Conservation (phyloP, 2,329 filamentous ascomycete genomes). For the Fusarium sp. region DNA sequence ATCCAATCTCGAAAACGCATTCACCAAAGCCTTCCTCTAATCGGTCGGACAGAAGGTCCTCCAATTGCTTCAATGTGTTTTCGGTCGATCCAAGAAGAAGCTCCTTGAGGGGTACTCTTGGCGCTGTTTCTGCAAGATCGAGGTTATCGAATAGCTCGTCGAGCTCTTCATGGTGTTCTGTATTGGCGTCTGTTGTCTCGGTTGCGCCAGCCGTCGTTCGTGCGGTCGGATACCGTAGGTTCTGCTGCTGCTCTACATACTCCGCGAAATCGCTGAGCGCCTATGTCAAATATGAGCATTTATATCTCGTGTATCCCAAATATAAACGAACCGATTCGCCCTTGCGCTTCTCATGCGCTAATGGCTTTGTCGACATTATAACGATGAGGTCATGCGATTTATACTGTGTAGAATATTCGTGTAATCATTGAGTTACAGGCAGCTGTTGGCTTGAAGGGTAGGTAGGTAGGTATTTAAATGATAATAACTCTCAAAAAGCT, state of each 20-base stretch:
- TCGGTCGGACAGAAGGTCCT: slow-evolving; percentile 73
- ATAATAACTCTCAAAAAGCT: slow-evolving; percentile 16
- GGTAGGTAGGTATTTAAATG: slow-evolving; percentile 19
- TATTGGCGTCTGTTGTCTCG: slow-evolving; percentile 48
- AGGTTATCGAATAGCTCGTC: slow-evolving; percentile 93
- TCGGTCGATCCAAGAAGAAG: slow-evolving; percentile 76
- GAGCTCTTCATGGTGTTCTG: slow-evolving; percentile 80
- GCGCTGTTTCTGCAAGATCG: slow-evolving; percentile 79
- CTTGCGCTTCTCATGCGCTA: slow-evolving; percentile 83
- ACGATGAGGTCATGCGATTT: slow-evolving; percentile 44
- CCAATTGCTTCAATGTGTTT: slow-evolving; percentile 71
- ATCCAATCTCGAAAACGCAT: slow-evolving; percentile 89
- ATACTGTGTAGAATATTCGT: slow-evolving; percentile 41
- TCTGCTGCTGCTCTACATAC: slow-evolving; percentile 95
- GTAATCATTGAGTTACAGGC: slow-evolving; percentile 46
- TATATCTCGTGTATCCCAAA: background rate
- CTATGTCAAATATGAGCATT: slow-evolving; percentile 50
- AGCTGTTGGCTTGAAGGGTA: background rate
- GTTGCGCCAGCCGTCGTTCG: slow-evolving; percentile 48
- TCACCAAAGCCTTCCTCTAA: slow-evolving; percentile 89
- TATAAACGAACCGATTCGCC: slow-evolving; percentile 78
- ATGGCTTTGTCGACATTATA: slow-evolving; percentile 72
- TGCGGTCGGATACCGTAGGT: slow-evolving; percentile 70
- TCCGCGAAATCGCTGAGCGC: slow-evolving; percentile 97
- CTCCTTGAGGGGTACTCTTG: slow-evolving; percentile 77